Percentiles rank a stretch among this genome's conserved stretches.
phyloP scores from a whole-genome alignment of 2,329 filamentous ascomycete species.

The Colletotrichum tropicicola region DNA sequence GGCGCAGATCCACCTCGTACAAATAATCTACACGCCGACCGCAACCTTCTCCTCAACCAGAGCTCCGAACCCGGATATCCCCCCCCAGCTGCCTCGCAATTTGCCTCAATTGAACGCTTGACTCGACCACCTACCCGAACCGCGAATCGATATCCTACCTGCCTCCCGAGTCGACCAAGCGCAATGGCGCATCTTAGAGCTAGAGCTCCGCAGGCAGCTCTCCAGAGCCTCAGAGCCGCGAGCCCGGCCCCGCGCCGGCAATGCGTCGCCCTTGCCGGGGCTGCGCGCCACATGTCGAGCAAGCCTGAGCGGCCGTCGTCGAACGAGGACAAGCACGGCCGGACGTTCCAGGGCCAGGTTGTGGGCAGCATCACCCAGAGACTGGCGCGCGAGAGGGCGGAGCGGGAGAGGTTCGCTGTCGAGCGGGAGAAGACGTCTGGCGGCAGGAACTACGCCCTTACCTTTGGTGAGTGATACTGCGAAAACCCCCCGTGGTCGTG shows the following conservation, averaged over 20 bases:
- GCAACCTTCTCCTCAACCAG: neutral
- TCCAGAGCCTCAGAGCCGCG: conserved; percentile 39
- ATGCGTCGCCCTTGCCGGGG: conserved; percentile 21
- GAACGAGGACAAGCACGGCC: conserved; percentile 48
- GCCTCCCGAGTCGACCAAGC: too few species aligned
- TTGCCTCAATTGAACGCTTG: neutral
- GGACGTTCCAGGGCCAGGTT: conserved; percentile 66
- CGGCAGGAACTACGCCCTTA: conserved; percentile 59
- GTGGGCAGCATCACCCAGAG: conserved; percentile 66
- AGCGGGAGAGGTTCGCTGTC: conserved; percentile 58
- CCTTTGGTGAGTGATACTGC: conserved; percentile 60
- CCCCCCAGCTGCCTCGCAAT: neutral
- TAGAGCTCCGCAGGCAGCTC: conserved; percentile 40
- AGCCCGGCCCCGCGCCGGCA: conserved; percentile 27
- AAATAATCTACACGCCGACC: conserved; percentile 12
- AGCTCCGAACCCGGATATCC: neutral
- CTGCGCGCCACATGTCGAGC: conserved; percentile 33
- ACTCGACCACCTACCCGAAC: neutral
- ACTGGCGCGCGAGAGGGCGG: conserved; percentile 62
- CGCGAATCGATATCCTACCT: too few species aligned
- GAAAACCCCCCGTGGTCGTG: neutral
- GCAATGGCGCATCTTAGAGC: conserved; percentile 45
- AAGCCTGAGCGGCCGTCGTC: conserved; percentile 31
- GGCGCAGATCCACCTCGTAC: conserved; percentile 19
- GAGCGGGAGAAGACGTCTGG: conserved; percentile 45